These are phyloP conservation scores for Salvia rosmarinus DNA, from an alignment of 257 asterid genomes.

Conservation along the genomic window DNA sequence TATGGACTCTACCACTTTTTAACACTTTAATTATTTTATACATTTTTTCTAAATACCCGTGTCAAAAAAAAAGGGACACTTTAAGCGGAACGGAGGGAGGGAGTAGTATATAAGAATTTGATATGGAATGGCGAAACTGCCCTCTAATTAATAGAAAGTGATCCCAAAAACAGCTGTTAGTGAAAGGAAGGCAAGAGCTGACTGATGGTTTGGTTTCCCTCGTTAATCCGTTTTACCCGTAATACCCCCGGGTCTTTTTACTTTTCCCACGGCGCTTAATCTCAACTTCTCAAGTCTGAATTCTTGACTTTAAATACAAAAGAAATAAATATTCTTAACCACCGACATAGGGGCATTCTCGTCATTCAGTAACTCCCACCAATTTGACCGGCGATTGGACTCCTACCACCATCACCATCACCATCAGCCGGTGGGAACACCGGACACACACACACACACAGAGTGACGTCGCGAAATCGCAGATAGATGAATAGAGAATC, in stretches of 20 bases:
- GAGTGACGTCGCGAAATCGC: not conserved
- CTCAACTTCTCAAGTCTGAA: not conserved
- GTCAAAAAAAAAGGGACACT: no score
- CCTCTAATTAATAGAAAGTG: slow-evolving; percentile 28
- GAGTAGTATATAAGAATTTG: no score
- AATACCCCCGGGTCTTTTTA: slow-evolving; percentile 4
- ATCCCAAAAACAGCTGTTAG: slow-evolving; percentile 30
- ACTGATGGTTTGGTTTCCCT: slow-evolving; percentile 19
- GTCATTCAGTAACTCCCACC: slow-evolving; percentile 14
- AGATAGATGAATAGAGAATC: not conserved
- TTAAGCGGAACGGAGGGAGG: no score
- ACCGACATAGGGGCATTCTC: not conserved
- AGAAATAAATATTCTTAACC: not conserved
- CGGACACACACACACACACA: not conserved
- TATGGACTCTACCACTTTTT: no score
- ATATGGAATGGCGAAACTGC: not conserved
- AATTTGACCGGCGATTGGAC: slow-evolving; percentile 22
- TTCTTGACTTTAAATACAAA: slow-evolving; percentile 9
- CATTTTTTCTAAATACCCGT: no score
- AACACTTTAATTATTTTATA: no score
- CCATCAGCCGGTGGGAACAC: slow-evolving; percentile 5
- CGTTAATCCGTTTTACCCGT: slow-evolving; percentile 4
- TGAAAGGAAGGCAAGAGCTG: slow-evolving; percentile 31
- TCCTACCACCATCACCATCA: not conserved
- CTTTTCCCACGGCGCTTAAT: slow-evolving; percentile 5